A percentile compares a stretch with the other conserved stretches of the same genome.
These are phyloP conservation scores for Raffaelea deltoideospora DNA, from an alignment of 2,329 filamentous ascomycete genomes.

Conservation along the genomic window DNA sequence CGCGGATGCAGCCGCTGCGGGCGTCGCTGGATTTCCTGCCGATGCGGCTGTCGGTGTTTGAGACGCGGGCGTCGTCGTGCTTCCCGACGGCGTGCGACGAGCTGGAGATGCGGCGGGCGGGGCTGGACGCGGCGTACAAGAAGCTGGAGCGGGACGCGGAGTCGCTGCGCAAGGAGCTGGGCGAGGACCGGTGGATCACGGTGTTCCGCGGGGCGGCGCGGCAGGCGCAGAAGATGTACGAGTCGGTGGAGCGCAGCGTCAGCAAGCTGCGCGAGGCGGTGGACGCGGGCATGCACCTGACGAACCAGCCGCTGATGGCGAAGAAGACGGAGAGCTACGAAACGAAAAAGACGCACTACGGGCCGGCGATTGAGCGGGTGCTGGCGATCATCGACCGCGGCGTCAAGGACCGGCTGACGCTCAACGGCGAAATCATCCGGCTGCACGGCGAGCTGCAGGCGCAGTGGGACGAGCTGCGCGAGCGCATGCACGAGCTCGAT, in stretches of 20 bases:
- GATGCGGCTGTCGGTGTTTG: constrained; percentile 82
- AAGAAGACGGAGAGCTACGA: constrained; percentile 91
- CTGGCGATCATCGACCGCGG: constrained; percentile 88
- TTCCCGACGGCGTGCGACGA: constrained; percentile 90
- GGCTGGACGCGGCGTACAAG: constrained; percentile 73
- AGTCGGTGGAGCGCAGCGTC: constrained; percentile 81
- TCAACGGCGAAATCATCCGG: constrained; percentile 87
- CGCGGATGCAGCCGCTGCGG: constrained; percentile 83
- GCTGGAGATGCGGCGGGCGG: constrained; percentile 57
- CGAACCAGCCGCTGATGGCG: constrained; percentile 50
- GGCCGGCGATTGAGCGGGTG: constrained; percentile 82
- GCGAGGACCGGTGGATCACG: constrained; percentile 89
- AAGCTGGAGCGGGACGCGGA: constrained; percentile 85
- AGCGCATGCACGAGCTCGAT: constrained; percentile 66
- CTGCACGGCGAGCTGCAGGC: constrained; percentile 73
- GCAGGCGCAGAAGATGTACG: constrained; percentile 92
- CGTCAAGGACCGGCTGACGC: constrained; percentile 86
- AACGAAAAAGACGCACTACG: constrained; percentile 87
- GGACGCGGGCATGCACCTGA: constrained; percentile 58
- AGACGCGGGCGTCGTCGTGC: constrained; percentile 56
- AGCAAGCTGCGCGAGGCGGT: constrained; percentile 67
- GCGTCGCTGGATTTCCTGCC: constrained; percentile 91
- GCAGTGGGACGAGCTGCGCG: constrained; percentile 65
- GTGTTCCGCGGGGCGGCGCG: constrained; percentile 87
- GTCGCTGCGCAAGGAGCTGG: constrained; percentile 72